These are phyloP conservation scores for Epichloe sp. DNA, from an alignment of 2,329 filamentous ascomycete genomes.

Conservation along the genomic window DNA sequence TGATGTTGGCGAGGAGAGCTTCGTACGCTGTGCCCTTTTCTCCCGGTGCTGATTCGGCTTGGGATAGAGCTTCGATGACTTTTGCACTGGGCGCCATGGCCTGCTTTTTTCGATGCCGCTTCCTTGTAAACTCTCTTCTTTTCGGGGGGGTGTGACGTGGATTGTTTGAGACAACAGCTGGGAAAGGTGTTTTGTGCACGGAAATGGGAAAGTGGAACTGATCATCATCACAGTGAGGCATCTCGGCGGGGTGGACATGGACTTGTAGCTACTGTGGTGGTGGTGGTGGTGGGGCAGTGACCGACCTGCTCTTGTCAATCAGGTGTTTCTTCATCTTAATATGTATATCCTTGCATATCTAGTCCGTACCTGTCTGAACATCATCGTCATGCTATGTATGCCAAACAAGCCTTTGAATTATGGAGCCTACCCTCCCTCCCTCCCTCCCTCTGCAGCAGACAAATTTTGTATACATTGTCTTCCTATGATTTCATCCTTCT, in stretches of 20 bases:
- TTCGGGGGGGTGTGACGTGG: too few species aligned
- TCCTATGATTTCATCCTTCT: not conserved
- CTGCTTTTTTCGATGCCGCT: not conserved
- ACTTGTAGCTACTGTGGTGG: too few species aligned
- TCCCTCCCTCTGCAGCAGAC: not conserved
- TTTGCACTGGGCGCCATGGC: conserved; percentile 26
- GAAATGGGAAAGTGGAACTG: not conserved
- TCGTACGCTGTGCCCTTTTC: conserved; percentile 35
- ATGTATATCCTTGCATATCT: not conserved
- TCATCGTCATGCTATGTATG: conserved; percentile 1
- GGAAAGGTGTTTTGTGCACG: not conserved
- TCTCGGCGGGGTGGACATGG: too few species aligned
- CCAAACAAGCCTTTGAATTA: not conserved
- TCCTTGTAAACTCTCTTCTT: too few species aligned
- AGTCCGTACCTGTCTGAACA: not conserved
- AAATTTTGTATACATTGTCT: not conserved
- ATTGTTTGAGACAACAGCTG: too few species aligned
- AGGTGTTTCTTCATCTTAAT: not conserved
- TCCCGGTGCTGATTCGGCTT: conserved; percentile 21
- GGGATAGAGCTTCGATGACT: conserved; percentile 30
- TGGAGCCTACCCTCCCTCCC: not conserved
- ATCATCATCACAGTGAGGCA: too few species aligned
- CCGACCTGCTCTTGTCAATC: too few species aligned
- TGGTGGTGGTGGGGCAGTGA: too few species aligned
- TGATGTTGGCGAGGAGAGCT: conserved; percentile 30